Evolutionary conservation across 2,329 filamentous ascomycete genomes (phyloP), one percentile per base, ranked within the genome.

Genomic region (Onygena corvina): DNA sequence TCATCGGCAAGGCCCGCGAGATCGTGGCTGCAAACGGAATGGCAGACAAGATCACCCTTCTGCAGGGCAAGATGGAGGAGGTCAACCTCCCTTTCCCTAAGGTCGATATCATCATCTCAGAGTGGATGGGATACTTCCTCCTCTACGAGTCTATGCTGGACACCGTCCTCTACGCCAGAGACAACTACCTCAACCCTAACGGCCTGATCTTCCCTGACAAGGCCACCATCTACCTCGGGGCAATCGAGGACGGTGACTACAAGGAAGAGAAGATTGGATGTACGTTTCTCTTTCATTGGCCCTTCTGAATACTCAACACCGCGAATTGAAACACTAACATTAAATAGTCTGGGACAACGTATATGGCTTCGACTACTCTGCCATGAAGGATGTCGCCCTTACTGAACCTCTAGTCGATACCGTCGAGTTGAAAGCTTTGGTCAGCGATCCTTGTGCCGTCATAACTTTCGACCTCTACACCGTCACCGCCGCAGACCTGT

Each of bases 1-100:
- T 98, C 70, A 95, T 98, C 71, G 87, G 94, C 72, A 98, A 98
- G 77, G 92, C 92, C 38, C 82, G 81, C 62, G 86, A 96, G 75
- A 98, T 98, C 57, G 92, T 96, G 64, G 81, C 81, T 65, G 78
- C 77, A 59, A 98, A 98, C 68, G 89, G 90, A 60, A 81, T 98
- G 77, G 77, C 83, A 48, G 84, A 90, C 73, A 94, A 94, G 79
- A 95, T 98, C 67, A 96, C 92, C 48, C 80, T 98, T 52, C 79
- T 98, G 56, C 92, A 96, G 74, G 92, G 92, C 67, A 98, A 98
- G 79, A 98, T 98, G 92, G 92, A 98, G 74, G 92, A 98, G 73
- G 88, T 98, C 40, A 76, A 84, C 63, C 76, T 98, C 54, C 92
- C 92, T 16, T 94, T 84, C 70, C 84, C 87, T 62, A 86, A 96